These are phyloP conservation scores for Clohesyomyces aquaticus DNA, from an alignment of 495 filamentous ascomycete genomes.

Conservation along the genomic window DNA sequence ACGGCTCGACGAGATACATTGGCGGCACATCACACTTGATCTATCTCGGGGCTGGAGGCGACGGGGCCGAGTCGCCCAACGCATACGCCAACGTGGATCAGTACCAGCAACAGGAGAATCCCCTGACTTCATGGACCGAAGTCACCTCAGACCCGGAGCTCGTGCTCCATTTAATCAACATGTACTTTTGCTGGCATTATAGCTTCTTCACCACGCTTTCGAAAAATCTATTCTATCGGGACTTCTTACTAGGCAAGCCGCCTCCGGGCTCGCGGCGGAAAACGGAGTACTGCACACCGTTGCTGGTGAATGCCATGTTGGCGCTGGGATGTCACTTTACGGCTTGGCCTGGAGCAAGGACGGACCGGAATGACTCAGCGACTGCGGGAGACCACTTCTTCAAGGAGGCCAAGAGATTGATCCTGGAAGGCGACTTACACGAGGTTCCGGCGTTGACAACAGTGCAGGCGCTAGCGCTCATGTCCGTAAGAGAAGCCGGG, in stretches of 20 bases:
- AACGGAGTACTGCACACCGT: constrained; percentile 79
- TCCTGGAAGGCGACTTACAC: constrained; percentile 90
- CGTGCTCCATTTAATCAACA: constrained; percentile 85
- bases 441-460: constrained; percentile 90
- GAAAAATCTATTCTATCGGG: constrained; percentile 84
- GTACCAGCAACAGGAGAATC: constrained; percentile 60
- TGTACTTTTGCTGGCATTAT: constrained; percentile 99
- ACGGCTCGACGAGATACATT: constrained; percentile 89
- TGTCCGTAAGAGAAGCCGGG: constrained; percentile 96
- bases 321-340: constrained; percentile 96
- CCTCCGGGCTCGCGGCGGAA: constrained; percentile 50
- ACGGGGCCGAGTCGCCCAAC: constrained; percentile 46
- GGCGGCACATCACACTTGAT: constrained; percentile 95
- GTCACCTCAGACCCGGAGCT: constrained; percentile 80
- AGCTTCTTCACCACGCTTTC: constrained; percentile 93
- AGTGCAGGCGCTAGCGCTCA: constrained; percentile 89
- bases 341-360: constrained; percentile 69
- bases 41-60: constrained; percentile 59
- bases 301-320: constrained; percentile 96
- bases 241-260: constrained; percentile 71
- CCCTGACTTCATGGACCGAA: constrained; percentile 81
- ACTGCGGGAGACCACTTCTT: constrained; percentile 98
- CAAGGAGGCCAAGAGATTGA: constrained; percentile 86
- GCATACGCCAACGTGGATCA: constrained; percentile 45
- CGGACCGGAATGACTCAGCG: constrained; percentile 68